A percentile compares a stretch with the other conserved stretches of the same genome.
These are phyloP conservation scores for Vaccinium corymbosum DNA, from an alignment of 148 eudicot genomes.

Conservation along the genomic window DNA sequence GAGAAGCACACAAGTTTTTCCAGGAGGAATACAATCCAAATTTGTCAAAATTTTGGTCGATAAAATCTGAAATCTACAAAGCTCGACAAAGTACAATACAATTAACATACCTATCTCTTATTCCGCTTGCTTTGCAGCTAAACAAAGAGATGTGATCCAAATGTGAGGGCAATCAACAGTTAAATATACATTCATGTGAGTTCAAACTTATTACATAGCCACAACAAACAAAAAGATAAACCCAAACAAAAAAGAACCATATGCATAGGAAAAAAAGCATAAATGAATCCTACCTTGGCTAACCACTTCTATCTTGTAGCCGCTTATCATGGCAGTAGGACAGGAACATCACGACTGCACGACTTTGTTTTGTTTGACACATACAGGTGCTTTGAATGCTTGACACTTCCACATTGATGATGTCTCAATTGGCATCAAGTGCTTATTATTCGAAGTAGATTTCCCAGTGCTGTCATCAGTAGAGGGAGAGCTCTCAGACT, in stretches of 20 bases:
- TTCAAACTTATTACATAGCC: conserved; percentile 37
- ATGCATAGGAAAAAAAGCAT: conserved; percentile 38
- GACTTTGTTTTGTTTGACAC: conserved; percentile 72
- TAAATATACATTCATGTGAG: conserved; percentile 33
- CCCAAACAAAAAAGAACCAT: conserved; percentile 10
- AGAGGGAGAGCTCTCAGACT: conserved; percentile 30
- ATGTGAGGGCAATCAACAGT: conserved; percentile 27
- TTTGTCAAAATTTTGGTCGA: neutral
- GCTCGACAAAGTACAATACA: conserved; percentile 2
- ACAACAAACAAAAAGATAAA: conserved; percentile 24
- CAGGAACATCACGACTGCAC: conserved; percentile 52
- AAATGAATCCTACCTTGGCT: conserved; percentile 44
- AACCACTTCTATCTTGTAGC: conserved; percentile 26
- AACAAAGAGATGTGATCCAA: conserved; percentile 19
- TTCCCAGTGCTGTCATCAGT: conserved; percentile 30
- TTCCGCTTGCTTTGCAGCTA: conserved; percentile 4
- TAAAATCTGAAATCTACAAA: neutral
- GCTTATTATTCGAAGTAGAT: conserved; percentile 26
- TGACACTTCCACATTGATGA: conserved; percentile 73
- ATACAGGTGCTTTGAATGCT: conserved; percentile 59
- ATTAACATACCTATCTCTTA: conserved; percentile 24
- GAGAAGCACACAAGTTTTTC: neutral
- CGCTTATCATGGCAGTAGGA: conserved; percentile 14
- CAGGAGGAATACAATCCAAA: neutral
- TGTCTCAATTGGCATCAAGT: conserved; percentile 41